Evolutionary conservation across 2,329 filamentous ascomycete genomes (phyloP).

Genomic region (Penicillium capsulatum): DNA sequence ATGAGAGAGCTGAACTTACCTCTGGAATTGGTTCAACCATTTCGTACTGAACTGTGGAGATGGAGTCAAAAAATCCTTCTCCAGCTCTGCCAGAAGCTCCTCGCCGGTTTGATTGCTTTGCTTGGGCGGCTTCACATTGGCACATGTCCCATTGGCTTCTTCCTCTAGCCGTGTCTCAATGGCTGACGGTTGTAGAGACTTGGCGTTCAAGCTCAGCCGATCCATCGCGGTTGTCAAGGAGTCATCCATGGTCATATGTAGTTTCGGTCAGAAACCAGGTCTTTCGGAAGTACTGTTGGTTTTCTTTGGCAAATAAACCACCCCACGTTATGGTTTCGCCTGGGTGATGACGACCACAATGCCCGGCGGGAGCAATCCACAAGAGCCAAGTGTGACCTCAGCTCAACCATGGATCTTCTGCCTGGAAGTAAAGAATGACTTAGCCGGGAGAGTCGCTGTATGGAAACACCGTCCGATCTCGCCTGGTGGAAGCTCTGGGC

Average conservation of each 20-base stretch:
- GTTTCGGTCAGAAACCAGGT: neutral
- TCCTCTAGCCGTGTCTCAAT: constrained; percentile 31
- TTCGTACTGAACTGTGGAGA: constrained; percentile 72
- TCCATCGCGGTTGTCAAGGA: constrained; percentile 26
- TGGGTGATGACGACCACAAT: neutral
- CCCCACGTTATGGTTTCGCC: constrained; percentile 10
- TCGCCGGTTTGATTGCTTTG: constrained; percentile 48
- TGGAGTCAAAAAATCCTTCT: constrained; percentile 73
- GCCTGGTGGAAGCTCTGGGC: constrained; percentile 12
- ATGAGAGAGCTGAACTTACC: constrained; percentile 45
- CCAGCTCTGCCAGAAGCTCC: constrained; percentile 66
- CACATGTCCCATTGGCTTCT: constrained; percentile 28
- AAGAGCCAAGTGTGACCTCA: too few species aligned
- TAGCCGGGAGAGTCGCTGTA: neutral
- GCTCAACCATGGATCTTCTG: too few species aligned
- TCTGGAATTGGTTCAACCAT: constrained; percentile 87
- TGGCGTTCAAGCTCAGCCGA: constrained; percentile 25
- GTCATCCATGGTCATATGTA: constrained; percentile 22
- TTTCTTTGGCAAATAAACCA: constrained; percentile 4
- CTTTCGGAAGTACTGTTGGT: neutral
- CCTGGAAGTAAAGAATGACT: neutral
- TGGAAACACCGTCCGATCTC: neutral
- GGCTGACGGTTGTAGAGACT: constrained; percentile 19
- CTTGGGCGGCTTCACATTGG: constrained; percentile 41
- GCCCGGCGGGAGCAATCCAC: too few species aligned